Evolutionary conservation across 2,329 filamentous ascomycete genomes (phyloP), one percentile per base, ranked within the genome.

Genomic region (Diaporthe helianthi): DNA sequence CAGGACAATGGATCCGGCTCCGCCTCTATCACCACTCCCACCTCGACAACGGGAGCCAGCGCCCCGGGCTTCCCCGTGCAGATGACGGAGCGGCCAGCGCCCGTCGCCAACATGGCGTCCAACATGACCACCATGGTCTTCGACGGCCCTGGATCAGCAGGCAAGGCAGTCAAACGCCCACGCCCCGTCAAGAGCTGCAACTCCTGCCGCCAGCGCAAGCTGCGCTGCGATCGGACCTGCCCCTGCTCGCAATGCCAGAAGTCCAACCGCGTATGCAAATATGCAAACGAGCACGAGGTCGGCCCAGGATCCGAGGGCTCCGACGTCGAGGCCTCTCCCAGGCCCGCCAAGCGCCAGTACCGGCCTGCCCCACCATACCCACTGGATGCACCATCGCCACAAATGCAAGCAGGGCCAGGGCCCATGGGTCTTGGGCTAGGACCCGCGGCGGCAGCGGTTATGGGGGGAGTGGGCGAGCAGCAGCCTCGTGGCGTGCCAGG

Each of bases 211-310:
- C 87, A 87, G 75, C 82, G 87, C 73, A 89, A 87, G 75, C 78
- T 87, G 6, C 81, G 83, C 69, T 89, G 87, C 76, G 86, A 89
- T 75, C 82, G 87, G 53, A 79, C 83, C n/a, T 80, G 81, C 52
- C 85, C 86, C 4, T 89, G 87, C 73, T 85, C 84, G 7, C 86
- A 88, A 75, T 89, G 87, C 74, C 84, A 86, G 63, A 87, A 86
- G 75, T 85, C 85, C n/a, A 83, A 81, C 72, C 84, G 86, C 44
- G 74, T 77, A 47, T 88, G 86, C 78, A 84, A 80, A 72, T 88
- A 88, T 73, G 80, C 84, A 29, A 80, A 84, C 24, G 83, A 85
- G 68, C 81, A 84, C 38, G 83, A 85, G 10, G 80, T 79, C 41
- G 83, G 82, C 72, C 51, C 38, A 47, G 75, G 83, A 15, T 87